phyloP scores from a whole-genome alignment of 1,284 basidiomycete genomes.

The Ceratobasidium sp. region DNA sequence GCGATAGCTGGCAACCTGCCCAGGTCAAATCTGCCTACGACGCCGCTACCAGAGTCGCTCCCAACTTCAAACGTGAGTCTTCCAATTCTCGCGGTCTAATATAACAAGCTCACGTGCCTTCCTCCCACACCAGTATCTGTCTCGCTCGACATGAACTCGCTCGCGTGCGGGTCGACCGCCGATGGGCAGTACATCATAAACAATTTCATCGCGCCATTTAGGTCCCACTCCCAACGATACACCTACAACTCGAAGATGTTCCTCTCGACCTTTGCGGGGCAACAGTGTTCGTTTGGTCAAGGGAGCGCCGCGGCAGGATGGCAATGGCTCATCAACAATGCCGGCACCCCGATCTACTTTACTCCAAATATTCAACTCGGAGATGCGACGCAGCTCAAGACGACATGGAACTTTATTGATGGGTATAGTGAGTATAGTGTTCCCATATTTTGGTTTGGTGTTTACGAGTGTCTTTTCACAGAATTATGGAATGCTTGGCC shows the following conservation, averaged over 20 bases:
- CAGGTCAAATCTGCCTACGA: slow-evolving; percentile 56
- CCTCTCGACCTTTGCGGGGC: slow-evolving; percentile 59
- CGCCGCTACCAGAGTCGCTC: slow-evolving; percentile 53
- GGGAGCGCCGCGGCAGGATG: slow-evolving; percentile 8
- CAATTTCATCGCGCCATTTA: slow-evolving; percentile 53
- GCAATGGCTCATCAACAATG: slow-evolving; percentile 21
- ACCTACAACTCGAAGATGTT: slow-evolving; percentile 56
- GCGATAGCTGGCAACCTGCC: slow-evolving; percentile 56
- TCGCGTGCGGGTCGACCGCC: slow-evolving; percentile 52
- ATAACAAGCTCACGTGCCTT: neutral
- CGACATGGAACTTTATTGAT: slow-evolving; percentile 56
- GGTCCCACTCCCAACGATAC: slow-evolving; percentile 55
- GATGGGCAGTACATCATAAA: slow-evolving; percentile 55
- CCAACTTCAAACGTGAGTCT: slow-evolving; percentile 56
- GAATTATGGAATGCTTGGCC: slow-evolving; percentile 49
- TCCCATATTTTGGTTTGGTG: neutral
- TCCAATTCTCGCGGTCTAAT: slow-evolving; percentile 51
- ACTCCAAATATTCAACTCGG: slow-evolving; percentile 57
- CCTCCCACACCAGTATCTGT: neutral
- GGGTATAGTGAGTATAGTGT: slow-evolving; percentile 49
- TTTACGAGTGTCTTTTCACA: neutral
- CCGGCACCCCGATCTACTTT: slow-evolving; percentile 51
- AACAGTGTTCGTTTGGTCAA: slow-evolving; percentile 52
- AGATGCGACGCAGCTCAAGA: slow-evolving; percentile 51
- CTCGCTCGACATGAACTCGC: slow-evolving; percentile 28